phyloP scores from a whole-genome alignment of 2,329 filamentous ascomycete genomes.

The Pestalotiopsis sp. region DNA sequence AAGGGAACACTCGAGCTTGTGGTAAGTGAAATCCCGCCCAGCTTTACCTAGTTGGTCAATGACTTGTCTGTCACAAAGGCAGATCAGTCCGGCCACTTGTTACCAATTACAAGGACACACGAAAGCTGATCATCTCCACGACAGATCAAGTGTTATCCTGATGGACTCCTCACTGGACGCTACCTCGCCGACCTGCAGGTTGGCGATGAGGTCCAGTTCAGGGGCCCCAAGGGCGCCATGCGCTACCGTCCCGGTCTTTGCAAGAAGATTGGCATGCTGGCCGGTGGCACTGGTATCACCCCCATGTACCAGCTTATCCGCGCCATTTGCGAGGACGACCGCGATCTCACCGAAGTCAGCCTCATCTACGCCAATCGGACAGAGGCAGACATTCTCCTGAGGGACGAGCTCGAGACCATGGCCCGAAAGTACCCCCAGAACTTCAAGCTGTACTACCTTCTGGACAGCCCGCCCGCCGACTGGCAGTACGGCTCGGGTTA shows the following conservation, averaged over 20 bases:
- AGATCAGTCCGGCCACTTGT: too few relatives aligned
- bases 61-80: neutral
- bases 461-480: conserved; percentile 46
- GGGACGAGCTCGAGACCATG: conserved; percentile 57
- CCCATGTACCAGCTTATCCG: conserved; percentile 66
- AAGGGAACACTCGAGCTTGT: conserved; percentile 52
- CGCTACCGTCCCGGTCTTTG: conserved; percentile 45
- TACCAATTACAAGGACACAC: neutral
- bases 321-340: conserved; percentile 63
- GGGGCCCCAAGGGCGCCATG: conserved; percentile 61
- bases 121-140: neutral
- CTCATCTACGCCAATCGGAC: conserved; percentile 62
- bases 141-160: conserved; percentile 49
- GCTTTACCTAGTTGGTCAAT: neutral
- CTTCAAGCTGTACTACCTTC: conserved; percentile 57
- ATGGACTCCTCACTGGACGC: conserved; percentile 50
- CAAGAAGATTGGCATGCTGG: conserved; percentile 56
- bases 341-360: conserved; percentile 57
- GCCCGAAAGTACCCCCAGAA: conserved; percentile 53
- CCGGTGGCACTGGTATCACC: conserved; percentile 54
- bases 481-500: conserved; percentile 54
- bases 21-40: neutral
- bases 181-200: conserved; percentile 49
- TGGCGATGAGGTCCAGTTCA: conserved; percentile 53
- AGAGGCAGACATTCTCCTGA: conserved; percentile 62